Evolutionary conservation across 257 asterid species (phyloP), one percentile per base, ranked within the genome.

Genomic region (Prunella vulgaris): DNA sequence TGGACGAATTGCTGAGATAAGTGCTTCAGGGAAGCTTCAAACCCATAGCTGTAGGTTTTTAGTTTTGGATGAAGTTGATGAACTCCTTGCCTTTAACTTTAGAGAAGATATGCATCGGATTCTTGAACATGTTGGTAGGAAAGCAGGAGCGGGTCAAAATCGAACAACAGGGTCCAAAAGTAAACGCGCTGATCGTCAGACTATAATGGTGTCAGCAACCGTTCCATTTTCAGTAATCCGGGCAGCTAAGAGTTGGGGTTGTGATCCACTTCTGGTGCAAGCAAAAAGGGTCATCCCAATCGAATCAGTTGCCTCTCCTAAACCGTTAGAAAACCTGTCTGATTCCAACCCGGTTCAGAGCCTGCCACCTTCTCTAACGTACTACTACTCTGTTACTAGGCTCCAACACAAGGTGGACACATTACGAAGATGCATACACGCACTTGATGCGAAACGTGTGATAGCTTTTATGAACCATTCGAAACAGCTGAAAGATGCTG

Each of bases 131-230:
- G 97, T 91, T 54, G 99, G 97, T 53, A 86, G 79, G 76, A 82
- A 81, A 84, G 77, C 91, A 12, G 87, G 94, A 53, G 84, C 87
- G 5, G 81, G 86, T n/a, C 60, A 52, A 35, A 81, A 35, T 37
- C 75, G 59, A 2, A 17, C 44, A 8, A 73, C 74, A 49, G 80
- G 69, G 53, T 33, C 86, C 9, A 78, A 69, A 49, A 76, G 69
- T 20, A 68, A 63, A 76, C 77, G 80, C 60, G 65, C 79, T 51
- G 86, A 68, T 7, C 88, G 96, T 15, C 95, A 78, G 78, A 89
- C 91, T 5, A 86, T 94, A 70, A 87, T 94, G 97, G 97, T 94
- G n/a, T 94, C 99, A 73, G 99, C 99, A 3, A 94, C 99, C 6
- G 90, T 94, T 40, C 99, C 99, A 0, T 85, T 89, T 80, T 87